Base-by-base conservation (phyloP, 1,284 basidiomycete species). In the Papiliotrema nemorosa region DNA sequence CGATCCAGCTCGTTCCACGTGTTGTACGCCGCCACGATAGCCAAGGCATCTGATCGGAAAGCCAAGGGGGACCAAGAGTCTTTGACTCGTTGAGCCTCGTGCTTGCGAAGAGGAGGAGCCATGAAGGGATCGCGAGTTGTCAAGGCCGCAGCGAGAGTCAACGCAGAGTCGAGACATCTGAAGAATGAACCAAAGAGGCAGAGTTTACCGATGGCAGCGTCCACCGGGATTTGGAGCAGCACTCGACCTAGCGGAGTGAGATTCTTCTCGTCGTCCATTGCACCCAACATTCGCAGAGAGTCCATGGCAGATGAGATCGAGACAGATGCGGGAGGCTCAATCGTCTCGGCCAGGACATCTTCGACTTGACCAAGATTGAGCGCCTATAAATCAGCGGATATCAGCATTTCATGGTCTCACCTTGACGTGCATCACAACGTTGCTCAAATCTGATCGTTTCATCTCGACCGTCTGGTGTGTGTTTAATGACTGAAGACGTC, bases 391-490 rank as follows among this genome's bases (percentile, higher is more conserved):
- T 49, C 29, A 53, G 41, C 34, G 36, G 16, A 21, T 21, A 21
- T 16, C 22, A 27, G 22, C 12, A 39, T 14, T 5, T 2, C 3
- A 5, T 12, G 12, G 18, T 60, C 67, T 54, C 47, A 70, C 69
- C 67, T 96, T 97, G 75, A 97, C 84, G 70, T 94, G 92, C 93
- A 96, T 93, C 25, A 91, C 88, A 46, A 93, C 86, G 66, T 91
- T 90, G 70, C 84, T 90, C 61, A 92, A 72, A 73, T 92, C 89
- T n/a, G 86, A 84, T 27, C 92, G 82, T 75, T 91, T 92, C 91
- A 97, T 97, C 76, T 97, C 93, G 35, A 97, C 93, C 0, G 85
- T 86, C 73, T 93, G 90, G 67, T 96, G 86, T 31, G 88, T 81
- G 53, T 84, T 81, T 40, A 97, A 79, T 13, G 78, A 75, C 18